Conservation (phyloP, 2,329 filamentous ascomycete species). For the Lecanosticta acicola region DNA sequence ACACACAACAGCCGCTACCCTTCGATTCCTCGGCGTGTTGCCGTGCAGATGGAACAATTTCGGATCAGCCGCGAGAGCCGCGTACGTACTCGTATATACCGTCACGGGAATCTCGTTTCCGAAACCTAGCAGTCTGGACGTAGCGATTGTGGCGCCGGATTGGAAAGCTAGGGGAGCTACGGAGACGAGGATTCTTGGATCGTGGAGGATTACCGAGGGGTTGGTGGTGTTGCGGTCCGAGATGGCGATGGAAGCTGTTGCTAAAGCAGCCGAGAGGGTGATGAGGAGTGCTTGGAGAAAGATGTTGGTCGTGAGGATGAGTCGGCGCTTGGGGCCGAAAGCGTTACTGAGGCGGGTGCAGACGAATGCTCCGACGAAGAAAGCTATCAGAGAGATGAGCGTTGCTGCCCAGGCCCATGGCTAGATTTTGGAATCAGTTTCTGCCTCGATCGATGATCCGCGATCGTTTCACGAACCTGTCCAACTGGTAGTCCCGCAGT, state of each 20-base stretch:
- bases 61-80: constrained; percentile 45
- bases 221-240: constrained; percentile 32
- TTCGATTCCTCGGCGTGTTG: constrained; percentile 45
- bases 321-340: constrained; percentile 6
- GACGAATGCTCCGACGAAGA: constrained; percentile 6
- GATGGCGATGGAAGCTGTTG: constrained; percentile 39
- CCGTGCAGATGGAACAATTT: constrained; percentile 35
- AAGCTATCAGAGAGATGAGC: constrained; percentile 1
- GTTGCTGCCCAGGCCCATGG: constrained; percentile 4
- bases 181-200: constrained; percentile 40
- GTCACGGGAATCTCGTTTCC: constrained; percentile 45
- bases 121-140: constrained; percentile 43
- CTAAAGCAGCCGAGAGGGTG: constrained; percentile 46
- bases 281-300: constrained; percentile 46
- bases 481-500: background rate
- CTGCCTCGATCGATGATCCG: too few relatives aligned
- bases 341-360: constrained; percentile 7
- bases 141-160: constrained; percentile 46
- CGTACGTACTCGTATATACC: constrained; percentile 48
- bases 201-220: constrained; percentile 14
- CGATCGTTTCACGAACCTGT: background rate
- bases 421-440: background rate
- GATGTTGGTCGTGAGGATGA: constrained; percentile 24
- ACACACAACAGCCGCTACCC: constrained; percentile 39
- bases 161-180: constrained; percentile 44